A percentile compares a stretch with the other conserved stretches of the same genome.
These are phyloP conservation scores for Aspergillus sp. DNA, from an alignment of 2,329 filamentous ascomycete species.

Conservation along the genomic window DNA sequence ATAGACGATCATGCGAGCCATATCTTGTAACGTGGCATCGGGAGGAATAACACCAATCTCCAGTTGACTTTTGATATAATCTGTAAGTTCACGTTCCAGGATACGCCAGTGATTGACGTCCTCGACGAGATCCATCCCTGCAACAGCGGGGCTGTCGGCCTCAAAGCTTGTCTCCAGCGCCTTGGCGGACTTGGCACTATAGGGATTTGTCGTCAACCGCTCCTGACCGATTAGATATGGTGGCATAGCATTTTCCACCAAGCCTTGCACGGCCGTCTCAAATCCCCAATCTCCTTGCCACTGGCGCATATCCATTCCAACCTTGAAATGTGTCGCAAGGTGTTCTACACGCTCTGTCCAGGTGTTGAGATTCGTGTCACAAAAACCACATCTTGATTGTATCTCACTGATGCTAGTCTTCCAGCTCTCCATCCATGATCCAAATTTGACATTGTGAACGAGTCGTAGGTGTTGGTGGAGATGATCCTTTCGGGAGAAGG, in stretches of 20 bases:
- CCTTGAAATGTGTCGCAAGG: slow-evolving; percentile 39
- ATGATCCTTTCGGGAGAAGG: slow-evolving; percentile 62
- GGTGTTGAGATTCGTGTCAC: slow-evolving; percentile 3
- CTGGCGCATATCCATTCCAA: slow-evolving; percentile 36
- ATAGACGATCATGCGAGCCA: slow-evolving; percentile 10
- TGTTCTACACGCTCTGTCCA: slow-evolving; percentile 31
- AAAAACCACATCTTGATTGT: slow-evolving; percentile 41
- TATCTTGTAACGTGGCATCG: slow-evolving; percentile 11
- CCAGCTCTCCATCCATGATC: slow-evolving; percentile 56
- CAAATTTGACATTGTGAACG: slow-evolving; percentile 54
- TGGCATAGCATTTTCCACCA: slow-evolving; percentile 40
- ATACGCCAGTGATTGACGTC: slow-evolving; percentile 8
- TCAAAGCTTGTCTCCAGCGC: background rate
- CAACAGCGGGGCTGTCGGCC: background rate
- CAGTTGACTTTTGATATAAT: slow-evolving; percentile 7
- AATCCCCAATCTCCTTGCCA: slow-evolving; percentile 43
- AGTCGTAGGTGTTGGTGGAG: slow-evolving; percentile 59
- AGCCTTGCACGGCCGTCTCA: slow-evolving; percentile 33
- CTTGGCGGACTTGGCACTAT: background rate
- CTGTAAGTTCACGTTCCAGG: slow-evolving; percentile 5
- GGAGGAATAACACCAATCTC: background rate
- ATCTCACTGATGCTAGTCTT: slow-evolving; percentile 53
- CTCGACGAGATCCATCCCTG: background rate
- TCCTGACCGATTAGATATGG: slow-evolving; percentile 39
- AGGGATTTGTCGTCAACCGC: slow-evolving; percentile 11